Percentiles rank a stretch among this genome's conserved stretches.
Conservation (phyloP, 495 filamentous ascomycete species). For the Aspergillus kassunensis region DNA sequence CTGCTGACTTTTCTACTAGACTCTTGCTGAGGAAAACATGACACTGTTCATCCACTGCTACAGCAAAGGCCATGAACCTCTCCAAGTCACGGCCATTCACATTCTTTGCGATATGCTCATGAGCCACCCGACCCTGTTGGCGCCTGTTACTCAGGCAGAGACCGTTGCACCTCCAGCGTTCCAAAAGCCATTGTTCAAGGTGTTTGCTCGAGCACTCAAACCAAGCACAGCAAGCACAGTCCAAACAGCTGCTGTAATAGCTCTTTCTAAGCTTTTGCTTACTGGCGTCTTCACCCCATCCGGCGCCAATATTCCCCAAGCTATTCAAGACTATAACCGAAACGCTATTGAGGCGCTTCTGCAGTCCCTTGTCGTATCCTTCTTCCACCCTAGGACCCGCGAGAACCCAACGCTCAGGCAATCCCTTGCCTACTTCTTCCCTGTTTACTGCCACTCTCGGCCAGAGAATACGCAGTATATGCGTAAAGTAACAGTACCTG, state of each 20-base stretch:
- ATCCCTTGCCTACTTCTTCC: too few species aligned
- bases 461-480: constrained; percentile 76
- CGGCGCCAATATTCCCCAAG: constrained; percentile 35
- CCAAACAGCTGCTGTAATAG: constrained; percentile 76
- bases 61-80: constrained; percentile 80
- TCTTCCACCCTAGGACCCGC: constrained; percentile 83
- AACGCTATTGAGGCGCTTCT: constrained; percentile 62
- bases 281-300: constrained; percentile 49
- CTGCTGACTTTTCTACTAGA: constrained; percentile 35
- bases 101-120: constrained; percentile 94
- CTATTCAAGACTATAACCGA: constrained; percentile 47
- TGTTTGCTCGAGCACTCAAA: constrained; percentile 72
- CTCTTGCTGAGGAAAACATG: constrained; percentile 88
- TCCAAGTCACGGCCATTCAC: constrained; percentile 85
- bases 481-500: constrained; percentile 62
- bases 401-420: constrained; percentile 80
- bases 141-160: constrained; percentile 37
- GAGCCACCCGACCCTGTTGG: constrained; percentile 75
- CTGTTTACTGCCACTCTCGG: too few species aligned
- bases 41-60: constrained; percentile 95
- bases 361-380: constrained; percentile 74
- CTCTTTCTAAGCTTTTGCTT: constrained; percentile 82
- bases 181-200: constrained; percentile 64
- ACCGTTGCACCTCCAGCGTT: constrained; percentile 39
- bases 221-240: constrained; percentile 64